Base-by-base conservation (phyloP, 1,284 basidiomycete genomes). In the Athelia sp. region DNA sequence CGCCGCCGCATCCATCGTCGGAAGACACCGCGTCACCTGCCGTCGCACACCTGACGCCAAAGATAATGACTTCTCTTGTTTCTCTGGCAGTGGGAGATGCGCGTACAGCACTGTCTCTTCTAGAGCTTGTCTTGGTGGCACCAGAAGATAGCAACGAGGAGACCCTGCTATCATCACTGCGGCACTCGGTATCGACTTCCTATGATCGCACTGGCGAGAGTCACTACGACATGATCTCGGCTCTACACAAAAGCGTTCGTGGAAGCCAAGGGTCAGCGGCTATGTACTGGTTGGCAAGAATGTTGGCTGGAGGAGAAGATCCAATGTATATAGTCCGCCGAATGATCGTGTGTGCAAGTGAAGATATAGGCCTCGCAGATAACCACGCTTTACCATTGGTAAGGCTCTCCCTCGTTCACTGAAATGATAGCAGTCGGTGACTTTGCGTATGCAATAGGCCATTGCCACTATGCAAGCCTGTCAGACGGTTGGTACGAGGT, bases 211-310 rank as follows among this genome's bases (percentile, higher is more conserved):
- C 78, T 2, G 87, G 88, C 1, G 90, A 92, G 54, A 76, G 78
- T 57, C 78, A 79, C 54, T 95, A 93, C 64, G 90, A 95, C 63
- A 85, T 92, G 75, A 95, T 96, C 56, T 87, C 82, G 24, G 92
- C 92, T 4, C 67, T 93, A 56, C 93, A 96, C 68, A 96, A 96
- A 65, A 82, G 82, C 52, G 79, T 96, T 26, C 78, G 93, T 38
- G 92, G 91, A 6, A 82, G 82, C 47, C 81, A 93, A 56, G 81
- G 84, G 1, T 78, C 81, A 57, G 93, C 90, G 0, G 90, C 90
- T 6, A 72, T 96, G 70, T 96, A 95, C 67, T 96, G 92, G 91
- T 74, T 93, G 6, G 90, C 89, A 10, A 76, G 84, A 42, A 91
- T 93, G 88, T 71, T 91, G 31, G 77, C 74, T 43, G 87, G 82